Conservation (phyloP, 2,329 filamentous ascomycete genomes). For the Aspergillus sp. region DNA sequence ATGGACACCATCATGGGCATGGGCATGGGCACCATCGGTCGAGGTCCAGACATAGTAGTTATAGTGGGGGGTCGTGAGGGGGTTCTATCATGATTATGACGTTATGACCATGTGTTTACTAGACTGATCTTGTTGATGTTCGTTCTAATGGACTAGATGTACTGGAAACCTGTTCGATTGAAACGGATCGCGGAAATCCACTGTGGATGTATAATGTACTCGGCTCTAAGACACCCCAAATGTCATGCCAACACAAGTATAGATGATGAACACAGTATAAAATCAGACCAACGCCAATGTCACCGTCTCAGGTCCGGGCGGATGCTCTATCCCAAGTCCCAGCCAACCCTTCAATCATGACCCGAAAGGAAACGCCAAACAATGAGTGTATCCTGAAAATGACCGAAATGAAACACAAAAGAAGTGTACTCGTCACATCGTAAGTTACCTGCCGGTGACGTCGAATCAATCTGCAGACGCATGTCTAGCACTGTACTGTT, state of each 20-base stretch:
- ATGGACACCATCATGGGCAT: constrained; percentile 16
- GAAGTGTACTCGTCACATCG: neutral
- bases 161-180: no score
- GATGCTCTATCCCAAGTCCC: no score
- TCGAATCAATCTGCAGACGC: neutral
- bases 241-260: no score
- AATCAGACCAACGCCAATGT: no score
- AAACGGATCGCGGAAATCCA: no score
- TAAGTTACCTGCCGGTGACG: neutral
- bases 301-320: no score
- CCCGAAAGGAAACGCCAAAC: neutral
- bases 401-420: neutral
- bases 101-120: neutral
- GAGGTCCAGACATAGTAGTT: constrained; percentile 21
- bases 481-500: neutral
- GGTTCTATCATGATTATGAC: neutral
- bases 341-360: neutral
- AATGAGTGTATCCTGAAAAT: neutral
- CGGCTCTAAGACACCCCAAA: no score
- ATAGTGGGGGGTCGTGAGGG: constrained; percentile 9
- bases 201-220: no score
- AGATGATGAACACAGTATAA: no score
- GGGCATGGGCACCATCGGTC: constrained; percentile 20
- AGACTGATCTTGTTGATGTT: no score
- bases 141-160: no score